Conservation (phyloP, 352 stramenopile species). For the Phytophthora agathidicida region DNA sequence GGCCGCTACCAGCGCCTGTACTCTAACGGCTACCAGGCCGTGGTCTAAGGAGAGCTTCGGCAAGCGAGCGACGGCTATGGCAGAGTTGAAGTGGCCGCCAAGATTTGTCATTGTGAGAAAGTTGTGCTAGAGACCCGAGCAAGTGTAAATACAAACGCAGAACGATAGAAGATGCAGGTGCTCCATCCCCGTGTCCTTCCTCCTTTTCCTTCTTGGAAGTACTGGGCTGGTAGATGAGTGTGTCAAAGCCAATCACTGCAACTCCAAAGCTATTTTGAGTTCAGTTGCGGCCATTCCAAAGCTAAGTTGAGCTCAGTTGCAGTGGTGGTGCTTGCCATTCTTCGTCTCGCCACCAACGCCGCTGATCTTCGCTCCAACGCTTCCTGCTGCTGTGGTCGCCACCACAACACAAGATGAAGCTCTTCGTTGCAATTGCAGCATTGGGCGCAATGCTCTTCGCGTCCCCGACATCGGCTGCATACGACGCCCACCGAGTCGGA, state of each 20-base stretch:
- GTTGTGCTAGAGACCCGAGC: too few relatives aligned
- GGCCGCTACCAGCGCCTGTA: slow-evolving; percentile 49
- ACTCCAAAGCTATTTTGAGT: slow-evolving; percentile 10
- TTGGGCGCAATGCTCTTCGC: slow-evolving; percentile 24
- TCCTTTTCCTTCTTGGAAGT: too few relatives aligned
- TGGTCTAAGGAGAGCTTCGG: slow-evolving; percentile 27
- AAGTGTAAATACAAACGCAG: too few relatives aligned
- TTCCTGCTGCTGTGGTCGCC: not conserved
- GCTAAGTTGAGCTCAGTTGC: not conserved
- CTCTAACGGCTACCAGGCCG: slow-evolving; percentile 36
- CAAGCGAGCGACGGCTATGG: not conserved
- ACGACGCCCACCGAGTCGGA: slow-evolving; percentile 47
- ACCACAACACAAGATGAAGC: slow-evolving; percentile 30
- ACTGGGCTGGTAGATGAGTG: too few relatives aligned
- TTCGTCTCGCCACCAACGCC: slow-evolving; percentile 3
- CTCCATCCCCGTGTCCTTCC: too few relatives aligned
- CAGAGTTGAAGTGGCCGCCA: not conserved
- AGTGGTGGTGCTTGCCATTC: slow-evolving; percentile 11
- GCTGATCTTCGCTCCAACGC: not conserved
- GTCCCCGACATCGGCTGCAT: not conserved
- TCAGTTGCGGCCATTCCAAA: not conserved
- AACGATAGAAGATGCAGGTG: too few relatives aligned
- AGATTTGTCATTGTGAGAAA: slow-evolving; percentile 9
- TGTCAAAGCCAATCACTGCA: too few relatives aligned
- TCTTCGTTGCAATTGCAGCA: slow-evolving; percentile 18